Evolutionary conservation across 345 rosid species (phyloP).

Genomic region (Eucalyptus shirleyi): DNA sequence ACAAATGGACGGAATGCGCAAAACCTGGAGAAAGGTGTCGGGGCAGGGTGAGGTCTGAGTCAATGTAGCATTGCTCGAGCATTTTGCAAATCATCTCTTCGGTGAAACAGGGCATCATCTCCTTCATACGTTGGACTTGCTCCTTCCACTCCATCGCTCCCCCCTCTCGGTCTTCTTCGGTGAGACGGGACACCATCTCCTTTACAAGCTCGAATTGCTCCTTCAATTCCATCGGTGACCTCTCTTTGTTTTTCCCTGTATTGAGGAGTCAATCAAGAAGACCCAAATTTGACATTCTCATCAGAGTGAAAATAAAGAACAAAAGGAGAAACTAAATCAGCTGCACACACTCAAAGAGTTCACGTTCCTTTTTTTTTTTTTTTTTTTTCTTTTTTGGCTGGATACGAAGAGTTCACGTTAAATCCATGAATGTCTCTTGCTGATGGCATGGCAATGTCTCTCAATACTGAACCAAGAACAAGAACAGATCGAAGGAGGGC

Average conservation of each 20-base stretch:
- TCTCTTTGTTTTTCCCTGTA: neutral
- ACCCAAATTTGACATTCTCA: neutral
- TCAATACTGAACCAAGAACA: neutral
- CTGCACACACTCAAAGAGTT: neutral
- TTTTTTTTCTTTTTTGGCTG: neutral
- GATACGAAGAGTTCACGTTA: neutral
- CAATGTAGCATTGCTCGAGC: neutral
- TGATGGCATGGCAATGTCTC: neutral
- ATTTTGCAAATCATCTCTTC: neutral
- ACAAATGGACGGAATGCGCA: neutral
- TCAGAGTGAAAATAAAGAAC: neutral
- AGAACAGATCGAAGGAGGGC: neutral
- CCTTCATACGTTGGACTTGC: neutral
- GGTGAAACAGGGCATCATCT: neutral
- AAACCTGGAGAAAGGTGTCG: neutral
- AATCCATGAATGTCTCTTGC: neutral
- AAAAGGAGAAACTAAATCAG: neutral
- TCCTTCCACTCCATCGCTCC: neutral
- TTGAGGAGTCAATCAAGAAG: neutral
- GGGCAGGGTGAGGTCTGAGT: neutral
- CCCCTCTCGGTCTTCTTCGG: neutral
- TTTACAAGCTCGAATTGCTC: neutral
- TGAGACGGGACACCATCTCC: neutral
- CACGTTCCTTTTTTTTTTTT: neutral
- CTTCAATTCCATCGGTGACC: neutral